Conservation (phyloP, 176 grass and related monocot genomes). For the Puya raimondii region DNA sequence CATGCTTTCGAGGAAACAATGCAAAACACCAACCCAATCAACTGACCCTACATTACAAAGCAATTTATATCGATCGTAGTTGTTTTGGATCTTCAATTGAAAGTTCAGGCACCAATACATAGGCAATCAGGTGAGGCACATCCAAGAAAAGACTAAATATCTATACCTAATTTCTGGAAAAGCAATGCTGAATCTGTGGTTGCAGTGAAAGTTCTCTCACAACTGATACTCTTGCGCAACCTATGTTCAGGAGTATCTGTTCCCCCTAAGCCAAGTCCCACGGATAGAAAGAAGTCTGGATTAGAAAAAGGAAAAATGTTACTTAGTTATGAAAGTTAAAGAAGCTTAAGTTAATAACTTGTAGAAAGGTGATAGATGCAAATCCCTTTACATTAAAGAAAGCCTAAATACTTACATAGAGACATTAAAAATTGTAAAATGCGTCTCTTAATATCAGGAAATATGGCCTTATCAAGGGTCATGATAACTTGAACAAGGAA, state of each 20-base stretch:
- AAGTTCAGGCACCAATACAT: neutral
- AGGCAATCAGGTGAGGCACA: neutral
- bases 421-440: neutral
- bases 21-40: neutral
- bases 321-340: neutral
- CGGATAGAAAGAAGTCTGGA: slow-evolving; percentile 95
- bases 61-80: neutral
- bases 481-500: too few species aligned
- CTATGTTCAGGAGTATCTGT: slow-evolving; percentile 72
- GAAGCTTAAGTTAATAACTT: too few species aligned
- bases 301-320: slow-evolving; percentile 12
- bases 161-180: slow-evolving; percentile 66
- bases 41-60: neutral
- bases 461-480: neutral
- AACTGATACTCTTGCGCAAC: slow-evolving; percentile 88
- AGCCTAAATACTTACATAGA: neutral
- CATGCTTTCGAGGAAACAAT: neutral
- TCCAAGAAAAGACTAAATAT: neutral
- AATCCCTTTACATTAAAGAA: neutral
- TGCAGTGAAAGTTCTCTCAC: slow-evolving; percentile 65
- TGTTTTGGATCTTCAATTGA: neutral
- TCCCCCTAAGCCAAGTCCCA: slow-evolving; percentile 82
- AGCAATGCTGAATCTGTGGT: slow-evolving; percentile 50
- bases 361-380: neutral
- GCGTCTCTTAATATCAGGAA: neutral